Evolutionary conservation across 2,329 filamentous ascomycete species (phyloP).

Genomic region (Pyricularia pennisetigena): DNA sequence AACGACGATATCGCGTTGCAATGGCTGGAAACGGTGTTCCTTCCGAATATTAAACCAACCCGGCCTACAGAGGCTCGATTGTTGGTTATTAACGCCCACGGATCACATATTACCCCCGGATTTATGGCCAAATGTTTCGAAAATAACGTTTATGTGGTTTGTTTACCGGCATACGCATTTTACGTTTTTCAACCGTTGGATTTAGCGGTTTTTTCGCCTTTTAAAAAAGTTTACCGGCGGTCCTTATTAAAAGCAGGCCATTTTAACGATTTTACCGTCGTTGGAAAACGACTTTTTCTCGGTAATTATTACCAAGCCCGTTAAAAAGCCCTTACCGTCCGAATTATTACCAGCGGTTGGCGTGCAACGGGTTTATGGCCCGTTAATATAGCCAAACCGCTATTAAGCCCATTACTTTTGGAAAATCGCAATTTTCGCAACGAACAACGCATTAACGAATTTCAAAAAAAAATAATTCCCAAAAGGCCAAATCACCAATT

Average conservation of each 20-base stretch:
- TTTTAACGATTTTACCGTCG: not conserved
- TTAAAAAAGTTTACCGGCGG: not conserved
- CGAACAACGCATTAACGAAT: not conserved
- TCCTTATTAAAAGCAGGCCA: not conserved
- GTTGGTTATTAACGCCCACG: constrained; percentile 1
- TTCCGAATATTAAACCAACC: not conserved
- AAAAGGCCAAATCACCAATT: not conserved
- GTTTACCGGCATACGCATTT: constrained; percentile 1
- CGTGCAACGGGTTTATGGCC: constrained; percentile 2
- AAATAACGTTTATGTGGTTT: not conserved
- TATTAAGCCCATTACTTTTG: not conserved
- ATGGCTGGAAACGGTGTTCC: not conserved
- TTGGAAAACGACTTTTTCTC: constrained; percentile 1
- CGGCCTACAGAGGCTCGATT: not conserved
- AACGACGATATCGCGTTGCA: not conserved
- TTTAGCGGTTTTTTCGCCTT: not conserved
- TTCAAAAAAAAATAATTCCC: not conserved
- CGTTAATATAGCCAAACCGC: constrained; percentile 2
- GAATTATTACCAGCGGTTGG: not conserved
- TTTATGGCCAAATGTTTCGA: not conserved
- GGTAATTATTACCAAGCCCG: not conserved
- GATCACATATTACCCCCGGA: not conserved
- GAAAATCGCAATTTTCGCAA: not conserved
- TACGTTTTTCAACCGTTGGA: not conserved
- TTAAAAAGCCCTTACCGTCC: not conserved